A percentile compares a stretch with the other conserved stretches of the same genome.
These are phyloP conservation scores for Leptosphaerulina australis DNA, from an alignment of 2,329 filamentous ascomycete genomes.

Conservation along the genomic window DNA sequence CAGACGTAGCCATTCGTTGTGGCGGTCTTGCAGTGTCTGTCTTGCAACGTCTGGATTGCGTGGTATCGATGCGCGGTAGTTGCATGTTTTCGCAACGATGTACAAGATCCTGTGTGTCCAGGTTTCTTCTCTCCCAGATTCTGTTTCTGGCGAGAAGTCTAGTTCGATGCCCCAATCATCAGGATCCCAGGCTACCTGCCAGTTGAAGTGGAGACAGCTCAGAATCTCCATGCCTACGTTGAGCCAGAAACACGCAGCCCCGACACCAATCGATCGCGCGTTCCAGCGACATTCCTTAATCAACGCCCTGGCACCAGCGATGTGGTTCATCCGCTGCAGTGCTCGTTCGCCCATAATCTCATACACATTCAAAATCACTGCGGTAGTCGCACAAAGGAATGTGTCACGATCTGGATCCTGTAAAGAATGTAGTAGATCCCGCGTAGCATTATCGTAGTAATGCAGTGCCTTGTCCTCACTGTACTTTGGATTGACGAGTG, in stretches of 20 bases:
- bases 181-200: constrained; percentile 85
- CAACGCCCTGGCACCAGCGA: constrained; percentile 80
- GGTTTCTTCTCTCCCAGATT: constrained; percentile 72
- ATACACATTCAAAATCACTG: constrained; percentile 88
- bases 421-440: constrained; percentile 74
- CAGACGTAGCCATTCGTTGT: constrained; percentile 78
- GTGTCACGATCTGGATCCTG: constrained; percentile 86
- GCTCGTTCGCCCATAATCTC: constrained; percentile 88
- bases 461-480: constrained; percentile 77
- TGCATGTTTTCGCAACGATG: constrained; percentile 83
- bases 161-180: constrained; percentile 89
- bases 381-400: constrained; percentile 82
- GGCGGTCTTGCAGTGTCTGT: constrained; percentile 67
- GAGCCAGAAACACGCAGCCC: constrained; percentile 90
- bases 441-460: constrained; percentile 87
- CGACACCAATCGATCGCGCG: constrained; percentile 76
- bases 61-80: constrained; percentile 76
- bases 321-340: constrained; percentile 84
- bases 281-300: constrained; percentile 93
- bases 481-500: constrained; percentile 71
- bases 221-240: constrained; percentile 92
- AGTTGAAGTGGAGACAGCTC: constrained; percentile 84
- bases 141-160: constrained; percentile 65
- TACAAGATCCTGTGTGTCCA: constrained; percentile 92
- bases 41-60: constrained; percentile 64